Conservation (phyloP, 805 yeast species). For the Tetrapisispora pingtungensis region DNA sequence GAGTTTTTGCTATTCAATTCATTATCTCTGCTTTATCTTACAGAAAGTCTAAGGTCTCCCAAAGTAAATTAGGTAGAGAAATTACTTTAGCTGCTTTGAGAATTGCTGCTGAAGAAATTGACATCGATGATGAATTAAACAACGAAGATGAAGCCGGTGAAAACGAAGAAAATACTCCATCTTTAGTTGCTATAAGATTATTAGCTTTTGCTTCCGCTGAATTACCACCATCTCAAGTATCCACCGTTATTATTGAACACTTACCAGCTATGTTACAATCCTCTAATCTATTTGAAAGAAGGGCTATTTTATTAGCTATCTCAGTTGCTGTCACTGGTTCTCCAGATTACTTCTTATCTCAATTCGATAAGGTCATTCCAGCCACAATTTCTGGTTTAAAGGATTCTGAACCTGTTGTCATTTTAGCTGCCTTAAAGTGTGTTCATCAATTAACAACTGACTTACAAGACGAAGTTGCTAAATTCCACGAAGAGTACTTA, state of each 20-base stretch:
- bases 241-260: conserved; percentile 64
- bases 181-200: conserved; percentile 68
- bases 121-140: conserved; percentile 61
- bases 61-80: conserved; percentile 75
- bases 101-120: conserved; percentile 76
- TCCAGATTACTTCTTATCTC: conserved; percentile 79
- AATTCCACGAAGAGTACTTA: conserved; percentile 68
- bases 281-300: conserved; percentile 63
- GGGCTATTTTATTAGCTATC: conserved; percentile 76
- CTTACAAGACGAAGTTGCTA: conserved; percentile 76
- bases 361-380: conserved; percentile 63
- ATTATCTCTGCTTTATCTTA: conserved; percentile 67
- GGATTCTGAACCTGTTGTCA: conserved; percentile 64
- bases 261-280: conserved; percentile 50
- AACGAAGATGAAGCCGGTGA: conserved; percentile 85
- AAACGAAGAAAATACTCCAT: conserved; percentile 80
- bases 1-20: conserved; percentile 77
- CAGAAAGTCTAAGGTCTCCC: conserved; percentile 70
- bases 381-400: conserved; percentile 66
- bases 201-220: conserved; percentile 69
- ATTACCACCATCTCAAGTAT: conserved; percentile 88
- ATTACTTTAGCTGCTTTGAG: conserved; percentile 64
- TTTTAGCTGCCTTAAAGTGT: conserved; percentile 77
- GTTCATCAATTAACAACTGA: conserved; percentile 71
- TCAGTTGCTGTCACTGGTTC: conserved; percentile 86